These are phyloP conservation scores for Lactarius psammicola DNA, from an alignment of 768 basidiomycete genomes.

Conservation along the genomic window DNA sequence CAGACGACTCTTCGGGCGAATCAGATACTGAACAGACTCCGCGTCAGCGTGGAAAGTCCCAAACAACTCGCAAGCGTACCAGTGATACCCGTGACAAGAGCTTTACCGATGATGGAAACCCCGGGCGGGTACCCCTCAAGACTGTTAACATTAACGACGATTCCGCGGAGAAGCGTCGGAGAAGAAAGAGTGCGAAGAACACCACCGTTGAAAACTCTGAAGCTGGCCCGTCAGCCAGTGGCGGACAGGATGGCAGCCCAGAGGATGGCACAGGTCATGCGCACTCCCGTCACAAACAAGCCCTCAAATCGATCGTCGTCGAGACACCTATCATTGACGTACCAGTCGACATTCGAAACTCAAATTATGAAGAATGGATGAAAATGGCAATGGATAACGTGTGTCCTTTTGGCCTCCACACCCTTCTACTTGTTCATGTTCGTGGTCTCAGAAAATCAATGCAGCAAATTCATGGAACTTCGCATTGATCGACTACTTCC, in stretches of 20 bases:
- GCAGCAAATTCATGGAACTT: conserved; percentile 97
- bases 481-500: conserved; percentile 97
- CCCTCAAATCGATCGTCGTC: conserved; percentile 56
- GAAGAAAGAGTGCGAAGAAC: conserved; percentile 75
- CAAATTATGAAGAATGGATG: conserved; percentile 99
- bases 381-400: conserved; percentile 99
- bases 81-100: conserved; percentile 56
- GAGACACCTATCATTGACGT: conserved; percentile 58
- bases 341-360: conserved; percentile 81
- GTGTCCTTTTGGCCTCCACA: conserved; percentile 10
- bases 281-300: conserved; percentile 52
- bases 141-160: conserved; percentile 72
- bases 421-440: conserved; percentile 22
- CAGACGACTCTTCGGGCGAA: conserved; percentile 27
- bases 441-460: conserved; percentile 90
- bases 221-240: conserved; percentile 55
- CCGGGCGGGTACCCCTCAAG: conserved; percentile 38
- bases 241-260: conserved; percentile 39
- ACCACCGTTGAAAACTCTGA: conserved; percentile 51
- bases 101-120: conserved; percentile 41
- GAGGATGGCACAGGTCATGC: conserved; percentile 40
- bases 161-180: conserved; percentile 77
- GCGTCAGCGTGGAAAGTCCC: conserved; percentile 20
- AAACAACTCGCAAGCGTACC: conserved; percentile 45
- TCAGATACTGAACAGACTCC: conserved; percentile 38